Conservation (phyloP, 2,329 filamentous ascomycete species). For the Apiospora aurea region DNA sequence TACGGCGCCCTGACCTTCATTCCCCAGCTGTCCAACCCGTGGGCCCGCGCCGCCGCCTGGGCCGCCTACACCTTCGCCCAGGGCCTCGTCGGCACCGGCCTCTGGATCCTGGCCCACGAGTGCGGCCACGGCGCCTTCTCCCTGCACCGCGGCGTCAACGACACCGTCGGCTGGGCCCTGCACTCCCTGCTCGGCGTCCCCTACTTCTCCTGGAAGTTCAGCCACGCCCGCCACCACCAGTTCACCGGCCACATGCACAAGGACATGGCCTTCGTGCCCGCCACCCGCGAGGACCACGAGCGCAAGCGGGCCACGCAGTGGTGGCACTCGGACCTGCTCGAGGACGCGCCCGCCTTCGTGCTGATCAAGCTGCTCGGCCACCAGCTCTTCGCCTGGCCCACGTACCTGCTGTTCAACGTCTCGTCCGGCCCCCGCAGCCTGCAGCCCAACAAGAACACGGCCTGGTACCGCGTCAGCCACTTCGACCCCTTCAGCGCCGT, state of each 20-base stretch:
- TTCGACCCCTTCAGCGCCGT: conserved; percentile 68
- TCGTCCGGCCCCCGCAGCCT: conserved; percentile 56
- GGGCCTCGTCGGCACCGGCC: conserved; percentile 70
- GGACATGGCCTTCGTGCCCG: conserved; percentile 70
- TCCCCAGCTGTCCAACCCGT: conserved; percentile 53
- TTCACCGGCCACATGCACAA: conserved; percentile 73
- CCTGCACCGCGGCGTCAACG: conserved; percentile 61
- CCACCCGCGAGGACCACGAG: conserved; percentile 48
- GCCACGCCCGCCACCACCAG: conserved; percentile 73
- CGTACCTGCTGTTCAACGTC: conserved; percentile 68
- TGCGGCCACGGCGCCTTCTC: conserved; percentile 75
- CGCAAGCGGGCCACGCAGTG: conserved; percentile 36
- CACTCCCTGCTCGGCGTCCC: conserved; percentile 73
- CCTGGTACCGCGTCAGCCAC: conserved; percentile 59
- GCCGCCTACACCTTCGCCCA: conserved; percentile 67
- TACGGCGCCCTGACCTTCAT: conserved; percentile 62
- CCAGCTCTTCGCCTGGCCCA: conserved; percentile 70
- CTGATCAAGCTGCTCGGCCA: conserved; percentile 63
- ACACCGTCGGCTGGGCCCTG: conserved; percentile 67
- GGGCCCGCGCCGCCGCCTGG: conserved; percentile 58
- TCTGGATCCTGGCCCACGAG: conserved; percentile 77
- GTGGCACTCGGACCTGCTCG: conserved; percentile 58
- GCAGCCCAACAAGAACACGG: conserved; percentile 53
- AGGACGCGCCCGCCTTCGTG: conserved; percentile 68
- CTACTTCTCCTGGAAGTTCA: conserved; percentile 77